Base-by-base conservation (phyloP, 106 monocot species). In the Alisma plantagoaquatica region DNA sequence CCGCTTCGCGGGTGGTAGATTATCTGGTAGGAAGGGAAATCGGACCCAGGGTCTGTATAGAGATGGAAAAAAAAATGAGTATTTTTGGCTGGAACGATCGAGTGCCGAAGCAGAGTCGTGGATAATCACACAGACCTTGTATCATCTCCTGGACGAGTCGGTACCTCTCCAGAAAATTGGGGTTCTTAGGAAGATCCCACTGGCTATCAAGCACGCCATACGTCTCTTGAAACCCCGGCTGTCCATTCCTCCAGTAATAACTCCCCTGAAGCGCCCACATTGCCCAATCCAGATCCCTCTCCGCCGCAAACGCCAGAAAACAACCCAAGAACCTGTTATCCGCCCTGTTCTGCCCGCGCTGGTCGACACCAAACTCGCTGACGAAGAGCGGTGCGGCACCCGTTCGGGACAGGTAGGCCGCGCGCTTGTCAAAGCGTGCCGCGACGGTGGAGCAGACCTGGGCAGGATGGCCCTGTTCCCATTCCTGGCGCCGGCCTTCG, bases 211-310 rank as follows among this genome's bases (percentile, higher is more conserved):
- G 68, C n/a, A 78, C 72, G 2, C 78, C 77, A 46, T 53, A 78
- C 2, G 64, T 78, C 43, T 78, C 78, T 28, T 69, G 64, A 10
- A 64, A 55, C 28, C 73, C 73, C 18, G 53, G 46, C 0, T 4
- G 21, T 3, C 73, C 73, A 7, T 64, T 60, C 33, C 78, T 63
- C 53, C 38, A 31, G 29, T 78, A 78, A 41, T 78, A 78, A 42
- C 69, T 78, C 25, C 78, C 73, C 20, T 78, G 78, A 61, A 78
- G 43, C 0, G 78, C 68, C 78, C 78, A 78, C 33, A 78, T 18
- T 14, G 73, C 78, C 78, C 78, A 78, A 33, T 78, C 78, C 32
- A 78, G 32, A 31, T 78, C 78, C 43, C 54, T 73, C 53, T 78
- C 73, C 15, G 73, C 78, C 1, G 68, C 64, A 14, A 60, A 73